Conservation (phyloP, 768 basidiomycete species). For the Phylloporus rhodoxanthus region DNA sequence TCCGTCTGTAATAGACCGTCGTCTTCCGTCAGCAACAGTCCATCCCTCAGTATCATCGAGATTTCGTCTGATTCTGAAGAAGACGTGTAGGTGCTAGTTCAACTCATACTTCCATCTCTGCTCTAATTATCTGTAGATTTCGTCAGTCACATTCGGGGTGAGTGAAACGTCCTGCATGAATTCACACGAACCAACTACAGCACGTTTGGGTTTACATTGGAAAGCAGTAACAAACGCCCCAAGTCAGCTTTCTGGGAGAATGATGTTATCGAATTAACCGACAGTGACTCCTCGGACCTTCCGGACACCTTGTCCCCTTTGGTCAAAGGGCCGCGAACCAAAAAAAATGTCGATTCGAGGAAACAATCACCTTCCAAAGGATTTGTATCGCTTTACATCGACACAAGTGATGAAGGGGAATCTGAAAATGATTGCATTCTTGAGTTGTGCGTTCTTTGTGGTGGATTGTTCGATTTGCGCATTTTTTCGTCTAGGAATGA, state of each 20-base stretch:
- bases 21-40: not conserved
- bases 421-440: conserved; percentile 36
- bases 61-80: conserved; percentile 47
- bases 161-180: conserved; percentile 1
- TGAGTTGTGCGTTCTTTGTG: conserved; percentile 29
- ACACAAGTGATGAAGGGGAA: conserved; percentile 29
- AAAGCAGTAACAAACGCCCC: not conserved
- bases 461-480: not conserved
- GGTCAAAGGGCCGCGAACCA: conserved; percentile 10
- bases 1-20: not conserved
- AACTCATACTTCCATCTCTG: not conserved
- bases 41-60: conserved; percentile 41
- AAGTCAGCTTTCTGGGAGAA: not conserved
- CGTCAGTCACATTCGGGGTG: conserved; percentile 8
- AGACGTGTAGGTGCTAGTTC: conserved; percentile 28
- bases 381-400: conserved; percentile 22
- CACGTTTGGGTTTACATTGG: not conserved
- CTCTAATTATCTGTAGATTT: conserved; percentile 5
- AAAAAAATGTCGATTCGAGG: conserved; percentile 1
- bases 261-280: conserved; percentile 29
- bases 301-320: conserved; percentile 23
- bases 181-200: conserved; percentile 5
- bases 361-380: conserved; percentile 5
- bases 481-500: conserved; percentile 36
- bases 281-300: conserved; percentile 22